Base-by-base conservation (phyloP, 345 rosid genomes). In the Citrus maxima region DNA sequence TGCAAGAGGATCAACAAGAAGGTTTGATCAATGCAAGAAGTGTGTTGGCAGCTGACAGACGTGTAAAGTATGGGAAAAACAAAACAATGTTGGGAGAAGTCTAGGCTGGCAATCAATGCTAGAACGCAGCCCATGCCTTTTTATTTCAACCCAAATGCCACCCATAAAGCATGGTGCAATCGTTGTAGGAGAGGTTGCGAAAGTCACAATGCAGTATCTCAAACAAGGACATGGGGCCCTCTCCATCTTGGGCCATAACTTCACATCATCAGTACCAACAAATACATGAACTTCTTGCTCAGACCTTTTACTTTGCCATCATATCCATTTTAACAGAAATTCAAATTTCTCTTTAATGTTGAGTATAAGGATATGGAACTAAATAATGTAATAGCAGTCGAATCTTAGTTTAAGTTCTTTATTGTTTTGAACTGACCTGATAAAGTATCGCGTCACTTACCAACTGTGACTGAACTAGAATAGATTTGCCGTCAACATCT, bases 41-140 rank as follows among this genome's bases (percentile, higher is more conserved):
- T 65, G 54, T 0, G 59, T 77, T 74, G 82, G 90, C 80, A 79
- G 80, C 70, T 49, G 67, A 80, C 0, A 49, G 82, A 86, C 70
- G 79, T 58, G 27, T 22, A 32, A 78, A 64, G 75, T 56, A 78
- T 2, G 67, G 70, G 62, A 80, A 80, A 71, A 72, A 56, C 74
- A 72, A 42, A 19, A 12, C 2, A 32, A 82, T 90, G 85, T 89
- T 1, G 87, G 93, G 94, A 85, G 89, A 94, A 92, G 88, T 92
- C 97, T 92, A 92, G 87, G 42, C 79, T 73, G 77, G 60, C 88
- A 85, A 79, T 89, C 93, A 84, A 91, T 84, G 42, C 76, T 90
- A 91, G 89, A 94, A 92, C 70, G 86, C 85, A 89, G 78, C 92
- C 93, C 94, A 84, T 80, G 94, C 97, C 94, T 94, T 94, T 46